These are phyloP conservation scores for Sindora glabra DNA, from an alignment of 306 rosid genomes.

Conservation along the genomic window DNA sequence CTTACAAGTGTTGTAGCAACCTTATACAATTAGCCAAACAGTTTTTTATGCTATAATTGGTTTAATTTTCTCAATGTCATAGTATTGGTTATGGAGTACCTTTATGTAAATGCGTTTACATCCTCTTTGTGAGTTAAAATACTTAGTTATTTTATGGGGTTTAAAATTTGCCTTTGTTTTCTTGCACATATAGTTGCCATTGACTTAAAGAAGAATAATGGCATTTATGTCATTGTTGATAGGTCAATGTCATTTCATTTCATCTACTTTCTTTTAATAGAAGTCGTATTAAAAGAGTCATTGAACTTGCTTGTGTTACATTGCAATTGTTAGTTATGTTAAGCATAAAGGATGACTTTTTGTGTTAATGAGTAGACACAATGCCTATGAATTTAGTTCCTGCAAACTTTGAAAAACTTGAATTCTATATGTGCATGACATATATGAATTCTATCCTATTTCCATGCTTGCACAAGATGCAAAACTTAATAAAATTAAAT, in stretches of 20 bases:
- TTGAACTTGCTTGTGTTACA: no score
- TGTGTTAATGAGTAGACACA: no score
- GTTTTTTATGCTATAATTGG: conserved; percentile 66
- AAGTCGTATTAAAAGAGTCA: no score
- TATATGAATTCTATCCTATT: no score
- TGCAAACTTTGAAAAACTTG: no score
- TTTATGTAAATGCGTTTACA: conserved; percentile 39
- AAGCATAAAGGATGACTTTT: no score
- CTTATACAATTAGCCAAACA: conserved; percentile 73
- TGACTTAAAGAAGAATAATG: conserved; percentile 54
- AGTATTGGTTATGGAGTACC: conserved; percentile 58
- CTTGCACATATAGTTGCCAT: conserved; percentile 29
- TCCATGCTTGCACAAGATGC: no score
- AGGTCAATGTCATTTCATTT: not conserved
- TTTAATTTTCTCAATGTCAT: conserved; percentile 32
- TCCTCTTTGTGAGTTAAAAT: conserved; percentile 49
- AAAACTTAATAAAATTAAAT: no score
- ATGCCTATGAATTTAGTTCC: no score
- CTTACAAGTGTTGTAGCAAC: conserved; percentile 66
- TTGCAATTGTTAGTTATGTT: no score
- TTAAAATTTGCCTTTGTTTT: conserved; percentile 52
- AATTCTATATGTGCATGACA: no score
- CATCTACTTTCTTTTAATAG: no score
- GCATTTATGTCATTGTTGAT: not conserved
- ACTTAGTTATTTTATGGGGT: conserved; percentile 40